Conservation (phyloP, 2,329 filamentous ascomycete species). For the Sclerotinia glacialis region DNA sequence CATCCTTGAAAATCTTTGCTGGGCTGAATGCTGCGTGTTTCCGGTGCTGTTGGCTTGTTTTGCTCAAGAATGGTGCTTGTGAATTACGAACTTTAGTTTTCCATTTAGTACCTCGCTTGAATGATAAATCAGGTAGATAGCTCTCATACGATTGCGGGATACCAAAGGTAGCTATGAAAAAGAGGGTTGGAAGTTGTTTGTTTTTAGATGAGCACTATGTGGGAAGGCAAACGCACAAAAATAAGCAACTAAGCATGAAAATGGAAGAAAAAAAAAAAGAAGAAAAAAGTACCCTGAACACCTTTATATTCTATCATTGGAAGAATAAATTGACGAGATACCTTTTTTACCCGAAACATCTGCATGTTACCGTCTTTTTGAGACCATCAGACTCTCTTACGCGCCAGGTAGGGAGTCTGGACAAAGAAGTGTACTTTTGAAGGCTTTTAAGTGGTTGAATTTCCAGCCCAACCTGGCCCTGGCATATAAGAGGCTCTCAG, state of each 20-base stretch:
- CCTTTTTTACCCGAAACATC: background rate
- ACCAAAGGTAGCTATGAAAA: background rate
- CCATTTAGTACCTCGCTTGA: background rate
- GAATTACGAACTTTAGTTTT: background rate
- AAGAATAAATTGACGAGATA: too few species aligned
- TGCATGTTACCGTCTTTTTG: background rate
- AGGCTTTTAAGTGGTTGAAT: too few species aligned
- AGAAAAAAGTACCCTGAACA: background rate
- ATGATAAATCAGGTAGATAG: background rate
- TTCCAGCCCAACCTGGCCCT: too few species aligned
- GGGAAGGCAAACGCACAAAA: background rate
- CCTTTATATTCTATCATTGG: background rate
- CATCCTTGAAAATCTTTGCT: too few species aligned
- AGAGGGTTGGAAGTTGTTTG: background rate
- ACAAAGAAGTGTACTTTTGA: too few species aligned
- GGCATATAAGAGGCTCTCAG: too few species aligned
- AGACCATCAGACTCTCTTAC: too few species aligned
- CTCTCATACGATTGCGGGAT: background rate
- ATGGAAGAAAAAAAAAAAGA: too few species aligned
- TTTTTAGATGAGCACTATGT: background rate
- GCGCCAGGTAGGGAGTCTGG: too few species aligned
- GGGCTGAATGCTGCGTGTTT: background rate
- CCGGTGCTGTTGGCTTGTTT: background rate
- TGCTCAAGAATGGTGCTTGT: background rate
- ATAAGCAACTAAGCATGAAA: background rate